Conservation (phyloP, 805 yeast genomes). For the Sugiyamaella mastotermitis region DNA sequence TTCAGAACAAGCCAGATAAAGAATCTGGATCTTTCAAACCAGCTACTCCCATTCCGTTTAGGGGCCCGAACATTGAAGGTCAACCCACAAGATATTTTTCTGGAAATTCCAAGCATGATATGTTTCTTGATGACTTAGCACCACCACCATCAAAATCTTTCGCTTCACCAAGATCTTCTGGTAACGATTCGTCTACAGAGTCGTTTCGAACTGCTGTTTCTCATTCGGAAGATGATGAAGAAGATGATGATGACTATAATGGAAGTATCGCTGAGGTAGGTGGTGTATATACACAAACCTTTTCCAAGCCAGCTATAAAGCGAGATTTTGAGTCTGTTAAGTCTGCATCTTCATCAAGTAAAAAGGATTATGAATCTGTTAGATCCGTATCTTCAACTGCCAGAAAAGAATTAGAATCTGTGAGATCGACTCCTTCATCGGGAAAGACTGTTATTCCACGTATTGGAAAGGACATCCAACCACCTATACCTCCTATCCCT, state of each 20-base stretch:
- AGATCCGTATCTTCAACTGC: not conserved
- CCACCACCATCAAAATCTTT: slow-evolving; percentile 6
- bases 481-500: no score
- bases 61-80: not conserved
- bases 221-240: slow-evolving; percentile 1
- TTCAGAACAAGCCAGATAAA: slow-evolving; percentile 3
- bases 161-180: not conserved
- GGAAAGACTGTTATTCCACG: slow-evolving; percentile 9
- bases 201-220: slow-evolving; percentile 16
- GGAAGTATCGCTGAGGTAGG: no score
- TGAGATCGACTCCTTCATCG: slow-evolving; percentile 9
- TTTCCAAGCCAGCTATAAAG: not conserved
- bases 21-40: slow-evolving; percentile 1
- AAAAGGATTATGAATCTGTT: no score
- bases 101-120: not conserved
- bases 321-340: no score
- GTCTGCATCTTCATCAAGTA: no score
- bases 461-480: no score
- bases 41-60: not conserved
- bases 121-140: slow-evolving; percentile 5
- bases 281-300: not conserved
- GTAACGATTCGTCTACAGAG: slow-evolving; percentile 17
- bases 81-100: not conserved
- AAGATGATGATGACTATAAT: not conserved
- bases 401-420: not conserved